phyloP scores from a whole-genome alignment of 176 grass and related monocot genomes.

The Aegilops longissima region DNA sequence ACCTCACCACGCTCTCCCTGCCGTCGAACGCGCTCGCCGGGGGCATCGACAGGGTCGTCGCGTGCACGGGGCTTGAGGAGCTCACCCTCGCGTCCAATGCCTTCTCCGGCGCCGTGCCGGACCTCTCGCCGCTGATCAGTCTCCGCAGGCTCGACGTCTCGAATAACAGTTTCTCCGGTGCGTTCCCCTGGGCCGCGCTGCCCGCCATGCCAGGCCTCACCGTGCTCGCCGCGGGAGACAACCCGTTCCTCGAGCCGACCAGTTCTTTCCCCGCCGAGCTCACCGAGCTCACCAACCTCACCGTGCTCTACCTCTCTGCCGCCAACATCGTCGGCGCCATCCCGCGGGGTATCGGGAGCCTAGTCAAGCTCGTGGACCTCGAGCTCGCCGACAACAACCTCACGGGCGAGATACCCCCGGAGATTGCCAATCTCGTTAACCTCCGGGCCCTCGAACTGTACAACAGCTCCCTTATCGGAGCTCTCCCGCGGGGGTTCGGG shows the following conservation, averaged over 20 bases:
- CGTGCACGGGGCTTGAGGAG: constrained; percentile 35
- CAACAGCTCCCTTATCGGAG: constrained; percentile 61
- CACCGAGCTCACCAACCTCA: constrained; percentile 46
- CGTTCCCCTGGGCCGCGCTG: constrained; percentile 68
- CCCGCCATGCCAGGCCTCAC: constrained; percentile 25
- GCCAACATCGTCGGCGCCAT: constrained; percentile 59
- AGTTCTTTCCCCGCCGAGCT: constrained; percentile 45
- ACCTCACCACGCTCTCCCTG: no score
- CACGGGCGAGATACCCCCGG: constrained; percentile 56
- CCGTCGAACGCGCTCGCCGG: no score
- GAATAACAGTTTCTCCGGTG: constrained; percentile 45
- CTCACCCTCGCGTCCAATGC: constrained; percentile 61
- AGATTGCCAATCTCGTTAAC: constrained; percentile 48
- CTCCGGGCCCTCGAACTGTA: constrained; percentile 62
- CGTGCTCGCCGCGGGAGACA: constrained; percentile 63
- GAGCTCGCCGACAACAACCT: constrained; percentile 65
- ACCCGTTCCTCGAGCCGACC: constrained; percentile 31
- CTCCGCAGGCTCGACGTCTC: constrained; percentile 56
- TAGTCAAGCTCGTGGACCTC: constrained; percentile 44
- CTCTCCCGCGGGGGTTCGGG: constrained; percentile 48
- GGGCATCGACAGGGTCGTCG: constrained; percentile 18
- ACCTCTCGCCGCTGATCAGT: constrained; percentile 46
- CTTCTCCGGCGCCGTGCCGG: constrained; percentile 47
- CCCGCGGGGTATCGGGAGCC: constrained; percentile 49
- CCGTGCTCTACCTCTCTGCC: constrained; percentile 50